Evolutionary conservation across 306 rosid genomes (phyloP).

Genomic region (Mimosa pudica): DNA sequence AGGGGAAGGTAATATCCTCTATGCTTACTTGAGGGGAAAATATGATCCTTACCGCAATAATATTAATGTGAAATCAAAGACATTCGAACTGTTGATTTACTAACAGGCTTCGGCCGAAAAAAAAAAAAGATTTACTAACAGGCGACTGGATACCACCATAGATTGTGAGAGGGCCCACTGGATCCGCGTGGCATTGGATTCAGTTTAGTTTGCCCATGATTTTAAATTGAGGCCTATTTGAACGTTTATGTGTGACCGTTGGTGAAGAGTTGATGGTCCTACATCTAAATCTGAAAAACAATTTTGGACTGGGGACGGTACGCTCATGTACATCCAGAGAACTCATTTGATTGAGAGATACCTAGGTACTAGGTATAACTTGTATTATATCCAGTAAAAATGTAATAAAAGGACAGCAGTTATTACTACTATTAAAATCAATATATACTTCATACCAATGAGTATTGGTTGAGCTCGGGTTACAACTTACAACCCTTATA

Average conservation of each 20-base stretch:
- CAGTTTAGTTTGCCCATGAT: slow-evolving; percentile 36
- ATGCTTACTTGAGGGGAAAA: no score
- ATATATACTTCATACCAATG: no score
- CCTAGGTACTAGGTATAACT: no score
- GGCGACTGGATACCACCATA: not conserved
- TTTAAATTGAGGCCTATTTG: slow-evolving; percentile 39
- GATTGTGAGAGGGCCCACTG: not conserved
- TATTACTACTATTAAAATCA: no score
- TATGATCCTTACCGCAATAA: no score
- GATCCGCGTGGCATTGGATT: not conserved
- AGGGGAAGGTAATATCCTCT: no score
- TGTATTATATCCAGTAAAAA: no score
- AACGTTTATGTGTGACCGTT: slow-evolving; percentile 44
- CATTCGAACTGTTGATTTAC: not conserved
- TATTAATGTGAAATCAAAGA: not conserved
- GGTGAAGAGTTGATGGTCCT: slow-evolving; percentile 25
- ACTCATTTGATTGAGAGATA: not conserved
- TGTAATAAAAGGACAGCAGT: no score
- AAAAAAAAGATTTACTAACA: not conserved
- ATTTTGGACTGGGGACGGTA: slow-evolving; percentile 39
- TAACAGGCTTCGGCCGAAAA: no score
- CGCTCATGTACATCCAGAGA: slow-evolving; percentile 8
- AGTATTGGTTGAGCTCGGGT: no score
- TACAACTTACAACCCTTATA: no score
- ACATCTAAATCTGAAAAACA: slow-evolving; percentile 36